Evolutionary conservation across 192 early-diverging fungal genomes (phyloP), one percentile per base, ranked within the genome.

Genomic region (Umbelopsis isabellina): DNA sequence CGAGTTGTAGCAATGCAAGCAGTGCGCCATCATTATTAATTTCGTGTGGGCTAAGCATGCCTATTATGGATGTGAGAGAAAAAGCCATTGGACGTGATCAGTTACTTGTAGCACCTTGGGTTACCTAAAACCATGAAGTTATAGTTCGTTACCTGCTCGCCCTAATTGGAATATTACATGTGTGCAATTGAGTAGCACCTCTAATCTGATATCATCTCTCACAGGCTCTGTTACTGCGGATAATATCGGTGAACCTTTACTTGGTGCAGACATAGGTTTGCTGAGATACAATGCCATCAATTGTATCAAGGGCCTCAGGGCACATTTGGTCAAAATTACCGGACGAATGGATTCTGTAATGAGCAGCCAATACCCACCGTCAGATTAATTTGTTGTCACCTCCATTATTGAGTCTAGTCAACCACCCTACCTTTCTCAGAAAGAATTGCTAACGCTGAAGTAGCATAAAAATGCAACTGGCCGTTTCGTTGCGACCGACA

Each of bases 241-340:
- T 61, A 18, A 22, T 0, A 35, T 35, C 10, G 21, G 20, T 1
- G 35, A 10, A 49, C 52, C 66, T 33, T 50, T 50, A 52, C 12
- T 51, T 22, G 49, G 45, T 18, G 33, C 27, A 3, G 27, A 10
- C 55, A 61, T 61, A 16, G 55, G 55, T 35, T 61, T 61, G 25
- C 55, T 61, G 12, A 61, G 25, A 30, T 61, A 61, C 0, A 61
- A 12, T 8, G 30, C 30, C 30, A 81, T 75, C 3, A 85, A 25
- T n/a, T 79, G 68, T 7, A 85, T 70, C 25, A 85, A 21, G 5
- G 76, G 73, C 4, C 84, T 80, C 48, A 87, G 72, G 16, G 82
- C 80, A 16, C 84, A 67, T 69, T 87, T 87, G 8, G 84, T 75
- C 20, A 87, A 75, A 41, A 87, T 79, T 18, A 81, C 66, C 46